Conservation (phyloP, 2,329 filamentous ascomycete species). For the Tetracladium maxilliforme region DNA sequence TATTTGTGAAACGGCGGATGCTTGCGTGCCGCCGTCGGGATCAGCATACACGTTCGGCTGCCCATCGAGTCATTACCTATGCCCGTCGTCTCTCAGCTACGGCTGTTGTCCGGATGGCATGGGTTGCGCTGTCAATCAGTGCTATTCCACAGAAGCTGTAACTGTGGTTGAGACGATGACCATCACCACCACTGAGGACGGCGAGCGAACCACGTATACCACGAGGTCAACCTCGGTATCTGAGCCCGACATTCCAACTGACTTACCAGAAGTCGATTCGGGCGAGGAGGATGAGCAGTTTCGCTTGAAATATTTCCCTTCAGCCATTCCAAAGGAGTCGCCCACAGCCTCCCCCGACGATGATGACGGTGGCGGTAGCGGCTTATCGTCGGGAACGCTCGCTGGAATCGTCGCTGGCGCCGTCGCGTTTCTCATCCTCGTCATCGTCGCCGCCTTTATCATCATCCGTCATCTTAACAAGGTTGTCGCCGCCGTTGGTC, state of each 20-base stretch:
- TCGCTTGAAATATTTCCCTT: too few species aligned
- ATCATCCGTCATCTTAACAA: conserved; percentile 34
- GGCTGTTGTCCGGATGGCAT: conserved; percentile 37
- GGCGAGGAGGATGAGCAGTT: too few species aligned
- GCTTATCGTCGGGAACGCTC: conserved; percentile 24
- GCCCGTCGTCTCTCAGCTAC: conserved; percentile 31
- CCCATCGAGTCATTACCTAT: conserved; percentile 27
- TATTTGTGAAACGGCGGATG: conserved; percentile 20
- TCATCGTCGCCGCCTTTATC: conserved; percentile 29
- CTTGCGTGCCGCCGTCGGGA: conserved; percentile 29
- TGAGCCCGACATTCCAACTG: conserved; percentile 14
- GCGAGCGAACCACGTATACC: conserved; percentile 21
- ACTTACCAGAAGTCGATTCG: too few species aligned
- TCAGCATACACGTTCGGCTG: conserved; percentile 24
- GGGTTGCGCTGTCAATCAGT: conserved; percentile 29
- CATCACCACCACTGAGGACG: conserved; percentile 27
- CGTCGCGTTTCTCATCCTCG: conserved; percentile 28
- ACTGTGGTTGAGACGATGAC: conserved; percentile 28
- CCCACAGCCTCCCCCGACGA: conserved; percentile 12
- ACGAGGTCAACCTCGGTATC: conserved; percentile 10
- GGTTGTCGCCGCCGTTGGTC: too few species aligned
- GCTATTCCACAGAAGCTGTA: conserved; percentile 29
- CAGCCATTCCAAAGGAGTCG: too few species aligned
- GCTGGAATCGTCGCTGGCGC: conserved; percentile 39
- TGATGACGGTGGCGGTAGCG: conserved; percentile 11